phyloP scores from a whole-genome alignment of 2,329 filamentous ascomycete species.

The Lasiodiplodia sp. region DNA sequence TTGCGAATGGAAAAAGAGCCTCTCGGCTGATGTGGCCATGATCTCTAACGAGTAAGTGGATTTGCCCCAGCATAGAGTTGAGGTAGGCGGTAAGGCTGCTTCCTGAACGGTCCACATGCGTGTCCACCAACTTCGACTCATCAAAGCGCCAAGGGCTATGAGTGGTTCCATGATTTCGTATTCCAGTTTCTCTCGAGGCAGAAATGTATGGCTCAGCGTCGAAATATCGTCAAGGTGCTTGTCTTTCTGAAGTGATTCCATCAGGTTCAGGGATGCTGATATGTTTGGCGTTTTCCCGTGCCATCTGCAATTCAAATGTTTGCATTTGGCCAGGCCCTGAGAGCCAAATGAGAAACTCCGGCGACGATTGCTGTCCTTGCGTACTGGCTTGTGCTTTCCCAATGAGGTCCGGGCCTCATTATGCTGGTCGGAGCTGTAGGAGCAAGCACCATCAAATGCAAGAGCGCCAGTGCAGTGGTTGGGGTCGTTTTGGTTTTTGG shows the following conservation, averaged over 20 bases:
- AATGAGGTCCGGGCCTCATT: no score
- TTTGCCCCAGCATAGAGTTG: background rate
- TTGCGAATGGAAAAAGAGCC: background rate
- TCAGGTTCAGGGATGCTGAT: background rate
- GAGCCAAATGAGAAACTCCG: background rate
- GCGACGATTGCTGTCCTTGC: background rate
- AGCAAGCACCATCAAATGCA: background rate
- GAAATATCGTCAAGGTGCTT: background rate
- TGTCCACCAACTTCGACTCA: conserved; percentile 11
- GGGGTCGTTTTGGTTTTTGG: background rate
- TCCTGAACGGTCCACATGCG: conserved; percentile 1
- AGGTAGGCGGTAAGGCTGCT: background rate
- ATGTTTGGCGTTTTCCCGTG: background rate
- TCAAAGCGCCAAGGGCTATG: background rate
- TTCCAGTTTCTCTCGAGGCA: background rate
- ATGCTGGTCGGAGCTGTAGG: background rate
- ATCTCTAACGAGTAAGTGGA: background rate
- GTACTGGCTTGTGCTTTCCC: background rate
- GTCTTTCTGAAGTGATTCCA: background rate
- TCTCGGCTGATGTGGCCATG: background rate
- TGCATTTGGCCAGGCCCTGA: background rate
- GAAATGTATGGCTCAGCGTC: background rate
- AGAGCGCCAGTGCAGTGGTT: background rate
- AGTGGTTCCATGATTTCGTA: background rate
- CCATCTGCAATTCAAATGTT: conserved; percentile 1